Conservation (phyloP, 2,329 filamentous ascomycete species). For the Xylaria arbuscula region DNA sequence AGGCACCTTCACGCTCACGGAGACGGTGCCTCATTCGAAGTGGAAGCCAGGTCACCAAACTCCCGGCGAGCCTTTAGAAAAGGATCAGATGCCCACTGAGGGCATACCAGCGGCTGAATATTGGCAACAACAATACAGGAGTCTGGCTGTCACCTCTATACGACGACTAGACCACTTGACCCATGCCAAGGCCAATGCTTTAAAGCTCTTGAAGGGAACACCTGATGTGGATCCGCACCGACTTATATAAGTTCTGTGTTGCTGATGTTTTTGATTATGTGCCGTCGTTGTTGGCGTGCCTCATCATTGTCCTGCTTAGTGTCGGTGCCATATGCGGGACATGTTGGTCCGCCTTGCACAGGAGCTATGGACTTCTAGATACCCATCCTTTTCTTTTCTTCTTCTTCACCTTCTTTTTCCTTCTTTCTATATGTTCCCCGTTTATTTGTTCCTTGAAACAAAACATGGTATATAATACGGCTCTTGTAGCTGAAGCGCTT, state of each 20-base stretch:
- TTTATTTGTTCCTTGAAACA: slow-evolving; percentile 7
- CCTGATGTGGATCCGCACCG: slow-evolving; percentile 37
- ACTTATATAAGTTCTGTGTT: slow-evolving; percentile 16
- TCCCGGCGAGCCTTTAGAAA: slow-evolving; percentile 34
- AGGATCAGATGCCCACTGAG: slow-evolving; percentile 43
- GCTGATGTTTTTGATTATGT: slow-evolving; percentile 4
- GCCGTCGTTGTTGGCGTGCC: slow-evolving; percentile 10
- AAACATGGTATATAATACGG: slow-evolving; percentile 26
- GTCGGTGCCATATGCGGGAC: slow-evolving; percentile 26
- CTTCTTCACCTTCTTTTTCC: background rate
- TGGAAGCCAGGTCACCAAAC: slow-evolving; percentile 52
- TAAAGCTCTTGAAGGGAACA: slow-evolving; percentile 35
- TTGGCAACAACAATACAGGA: slow-evolving; percentile 45
- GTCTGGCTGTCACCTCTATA: slow-evolving; percentile 40
- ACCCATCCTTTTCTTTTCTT: slow-evolving; percentile 21
- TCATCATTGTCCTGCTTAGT: slow-evolving; percentile 10
- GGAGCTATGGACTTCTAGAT: slow-evolving; percentile 26
- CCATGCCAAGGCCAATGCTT: slow-evolving; percentile 33
- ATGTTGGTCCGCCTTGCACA: slow-evolving; percentile 17
- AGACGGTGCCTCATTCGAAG: slow-evolving; percentile 57
- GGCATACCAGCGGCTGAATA: slow-evolving; percentile 50
- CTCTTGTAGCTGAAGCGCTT: background rate
- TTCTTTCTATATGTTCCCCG: slow-evolving; percentile 4
- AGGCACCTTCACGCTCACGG: slow-evolving; percentile 65
- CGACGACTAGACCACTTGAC: slow-evolving; percentile 36